Evolutionary conservation across 2,329 filamentous ascomycete species (phyloP).

Genomic region (Ophioceras dolichostomum): DNA sequence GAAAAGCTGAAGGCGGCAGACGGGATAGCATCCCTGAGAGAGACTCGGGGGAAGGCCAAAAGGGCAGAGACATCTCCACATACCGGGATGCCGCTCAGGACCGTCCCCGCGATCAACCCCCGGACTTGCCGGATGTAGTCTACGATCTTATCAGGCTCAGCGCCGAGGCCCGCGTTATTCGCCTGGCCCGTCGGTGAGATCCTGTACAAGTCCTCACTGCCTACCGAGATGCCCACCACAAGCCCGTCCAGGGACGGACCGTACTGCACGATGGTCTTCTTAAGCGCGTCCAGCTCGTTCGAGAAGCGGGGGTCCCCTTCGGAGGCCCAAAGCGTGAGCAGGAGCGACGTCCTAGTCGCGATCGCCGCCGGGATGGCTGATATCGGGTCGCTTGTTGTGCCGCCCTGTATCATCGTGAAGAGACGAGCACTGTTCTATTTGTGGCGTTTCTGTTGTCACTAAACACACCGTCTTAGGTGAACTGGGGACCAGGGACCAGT

Average conservation of each 20-base stretch:
- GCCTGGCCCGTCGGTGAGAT: conserved; percentile 56
- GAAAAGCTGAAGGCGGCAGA: no score
- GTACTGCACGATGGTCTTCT: conserved; percentile 55
- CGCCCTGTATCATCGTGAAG: conserved; percentile 63
- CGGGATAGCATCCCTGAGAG: no score
- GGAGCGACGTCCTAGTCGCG: conserved; percentile 61
- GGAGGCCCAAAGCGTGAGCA: conserved; percentile 78
- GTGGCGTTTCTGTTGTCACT: no score
- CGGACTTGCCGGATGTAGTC: conserved; percentile 61
- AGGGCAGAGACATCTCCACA: no score
- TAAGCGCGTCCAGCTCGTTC: conserved; percentile 65
- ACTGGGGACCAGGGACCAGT: no score
- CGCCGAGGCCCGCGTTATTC: conserved; percentile 50
- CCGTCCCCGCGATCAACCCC: conserved; percentile 48
- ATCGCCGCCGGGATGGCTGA: conserved; percentile 74
- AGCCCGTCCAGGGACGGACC: conserved; percentile 51
- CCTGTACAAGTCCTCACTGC: conserved; percentile 79
- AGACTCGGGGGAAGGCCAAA: no score
- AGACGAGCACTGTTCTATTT: conserved; percentile 19
- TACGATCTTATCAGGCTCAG: conserved; percentile 47
- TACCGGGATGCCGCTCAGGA: conserved; percentile 35
- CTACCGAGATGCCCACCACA: conserved; percentile 74
- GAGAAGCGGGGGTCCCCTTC: conserved; percentile 48
- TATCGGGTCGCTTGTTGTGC: conserved; percentile 52
- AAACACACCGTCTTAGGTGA: no score